Percentiles rank a stretch among this genome's conserved stretches.
Conservation (phyloP, 352 stramenopile species). For the Elongisporangium anandrum region DNA sequence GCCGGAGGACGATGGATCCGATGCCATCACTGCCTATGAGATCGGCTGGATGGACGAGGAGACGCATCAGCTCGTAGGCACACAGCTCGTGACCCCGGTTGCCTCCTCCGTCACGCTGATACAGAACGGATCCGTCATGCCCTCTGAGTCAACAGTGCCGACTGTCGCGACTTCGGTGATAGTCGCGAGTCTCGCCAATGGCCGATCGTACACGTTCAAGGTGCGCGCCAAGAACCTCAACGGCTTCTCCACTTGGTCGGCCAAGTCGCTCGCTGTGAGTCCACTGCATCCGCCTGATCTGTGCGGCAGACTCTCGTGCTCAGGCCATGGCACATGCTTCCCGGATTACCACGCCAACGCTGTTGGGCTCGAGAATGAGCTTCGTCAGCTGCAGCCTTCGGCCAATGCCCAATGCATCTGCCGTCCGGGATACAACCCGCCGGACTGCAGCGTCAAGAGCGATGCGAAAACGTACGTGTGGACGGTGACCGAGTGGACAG, state of each 20-base stretch:
- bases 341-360: constrained; percentile 36
- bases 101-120: constrained; percentile 5
- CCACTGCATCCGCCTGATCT: constrained; percentile 66
- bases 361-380: background rate
- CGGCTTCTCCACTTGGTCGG: constrained; percentile 63
- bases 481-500: constrained; percentile 51
- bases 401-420: constrained; percentile 56
- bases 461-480: constrained; percentile 34
- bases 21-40: constrained; percentile 57
- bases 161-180: constrained; percentile 21
- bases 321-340: constrained; percentile 63
- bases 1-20: constrained; percentile 57
- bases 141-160: constrained; percentile 1
- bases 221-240: constrained; percentile 61
- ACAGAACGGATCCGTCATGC: background rate
- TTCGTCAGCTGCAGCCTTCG: constrained; percentile 2
- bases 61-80: constrained; percentile 30
- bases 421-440: constrained; percentile 48
- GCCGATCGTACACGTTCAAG: constrained; percentile 66
- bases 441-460: constrained; percentile 60
- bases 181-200: constrained; percentile 47
- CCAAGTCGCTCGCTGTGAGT: constrained; percentile 66
- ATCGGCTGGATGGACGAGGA: constrained; percentile 58
- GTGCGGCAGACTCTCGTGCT: constrained; percentile 57
- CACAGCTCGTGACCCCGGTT: constrained; percentile 26